Evolutionary conservation across 2,329 filamentous ascomycete species (phyloP).

Genomic region (Ascochyta viciae-villosae): DNA sequence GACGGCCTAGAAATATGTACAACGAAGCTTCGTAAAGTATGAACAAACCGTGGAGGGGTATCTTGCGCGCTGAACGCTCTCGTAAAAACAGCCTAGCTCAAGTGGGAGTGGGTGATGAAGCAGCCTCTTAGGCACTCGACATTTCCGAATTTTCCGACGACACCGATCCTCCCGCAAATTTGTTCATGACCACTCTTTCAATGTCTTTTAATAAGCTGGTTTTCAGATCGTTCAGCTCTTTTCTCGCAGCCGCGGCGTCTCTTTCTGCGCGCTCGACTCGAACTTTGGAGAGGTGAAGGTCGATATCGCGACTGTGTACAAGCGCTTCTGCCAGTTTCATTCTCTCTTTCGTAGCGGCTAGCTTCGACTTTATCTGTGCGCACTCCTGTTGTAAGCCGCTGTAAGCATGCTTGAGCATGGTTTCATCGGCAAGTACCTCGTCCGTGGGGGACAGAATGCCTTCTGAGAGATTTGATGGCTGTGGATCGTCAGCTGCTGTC

Average conservation of each 20-base stretch:
- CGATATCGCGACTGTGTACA: conserved; percentile 14
- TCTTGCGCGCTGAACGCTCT: conserved; percentile 17
- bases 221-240: conserved; percentile 14
- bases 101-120: neutral
- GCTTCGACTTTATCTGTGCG: conserved; percentile 16
- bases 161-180: conserved; percentile 12
- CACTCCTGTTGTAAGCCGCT: conserved; percentile 21
- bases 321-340: conserved; percentile 21
- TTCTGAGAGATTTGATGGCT: conserved; percentile 20
- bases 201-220: conserved; percentile 12
- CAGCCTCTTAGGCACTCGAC: conserved; percentile 1
- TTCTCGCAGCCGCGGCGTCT: conserved; percentile 16
- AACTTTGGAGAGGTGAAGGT: conserved; percentile 14
- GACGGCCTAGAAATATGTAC: conserved; percentile 4
- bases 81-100: conserved; percentile 7
- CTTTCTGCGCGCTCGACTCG: conserved; percentile 18
- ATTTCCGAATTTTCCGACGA: conserved; percentile 12
- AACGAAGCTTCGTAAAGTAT: conserved; percentile 10
- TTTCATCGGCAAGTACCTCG: conserved; percentile 20
- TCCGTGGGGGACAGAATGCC: conserved; percentile 18
- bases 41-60: conserved; percentile 13
- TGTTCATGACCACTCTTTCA: conserved; percentile 14
- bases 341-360: conserved; percentile 21
- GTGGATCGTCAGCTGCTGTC: neutral
- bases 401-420: conserved; percentile 25